A percentile compares a stretch with the other conserved stretches of the same genome.
These are phyloP conservation scores for Pelagophyceae sp. DNA, from an alignment of 352 stramenopile species.

Conservation along the genomic window DNA sequence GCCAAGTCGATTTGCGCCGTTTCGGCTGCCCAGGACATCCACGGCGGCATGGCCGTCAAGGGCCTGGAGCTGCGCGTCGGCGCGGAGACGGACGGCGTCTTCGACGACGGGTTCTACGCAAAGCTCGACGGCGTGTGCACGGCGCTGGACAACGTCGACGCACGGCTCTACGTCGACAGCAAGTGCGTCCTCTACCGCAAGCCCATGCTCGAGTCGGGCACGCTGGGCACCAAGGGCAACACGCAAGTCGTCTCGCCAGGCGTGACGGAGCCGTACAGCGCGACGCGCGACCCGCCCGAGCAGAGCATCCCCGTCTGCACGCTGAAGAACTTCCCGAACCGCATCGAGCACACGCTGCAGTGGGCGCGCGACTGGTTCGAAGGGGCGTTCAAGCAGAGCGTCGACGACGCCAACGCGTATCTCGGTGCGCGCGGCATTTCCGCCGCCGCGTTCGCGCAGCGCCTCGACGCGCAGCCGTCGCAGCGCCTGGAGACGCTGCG, in stretches of 20 bases:
- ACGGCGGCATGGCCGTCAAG: constrained; percentile 80
- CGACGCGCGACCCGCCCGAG: constrained; percentile 91
- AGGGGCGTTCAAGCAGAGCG: constrained; percentile 90
- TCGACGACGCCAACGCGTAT: constrained; percentile 90
- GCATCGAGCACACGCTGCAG: constrained; percentile 96
- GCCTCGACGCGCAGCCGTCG: constrained; percentile 90
- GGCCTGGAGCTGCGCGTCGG: constrained; percentile 61
- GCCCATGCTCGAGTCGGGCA: constrained; percentile 97
- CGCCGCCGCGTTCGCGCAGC: constrained; percentile 65
- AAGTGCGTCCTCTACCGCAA: constrained; percentile 59
- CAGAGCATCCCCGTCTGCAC: constrained; percentile 99
- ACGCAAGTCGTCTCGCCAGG: constrained; percentile 78
- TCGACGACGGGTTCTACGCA: constrained; percentile 98
- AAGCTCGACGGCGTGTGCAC: constrained; percentile 91
- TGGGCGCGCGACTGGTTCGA: constrained; percentile 99
- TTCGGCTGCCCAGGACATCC: constrained; percentile 84
- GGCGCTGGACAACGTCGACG: constrained; percentile 98
- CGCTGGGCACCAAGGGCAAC: constrained; percentile 92
- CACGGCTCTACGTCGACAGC: constrained; percentile 97
- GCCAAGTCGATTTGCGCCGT: constrained; percentile 88
- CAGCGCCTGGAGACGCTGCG: constrained; percentile 90
- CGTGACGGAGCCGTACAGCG: constrained; percentile 88
- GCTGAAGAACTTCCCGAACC: constrained; percentile 99
- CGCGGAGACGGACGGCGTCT: constrained; percentile 89
- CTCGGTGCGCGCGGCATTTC: constrained; percentile 34